phyloP scores from a whole-genome alignment of 495 filamentous ascomycete species.

The Chlorociboria aeruginascens region DNA sequence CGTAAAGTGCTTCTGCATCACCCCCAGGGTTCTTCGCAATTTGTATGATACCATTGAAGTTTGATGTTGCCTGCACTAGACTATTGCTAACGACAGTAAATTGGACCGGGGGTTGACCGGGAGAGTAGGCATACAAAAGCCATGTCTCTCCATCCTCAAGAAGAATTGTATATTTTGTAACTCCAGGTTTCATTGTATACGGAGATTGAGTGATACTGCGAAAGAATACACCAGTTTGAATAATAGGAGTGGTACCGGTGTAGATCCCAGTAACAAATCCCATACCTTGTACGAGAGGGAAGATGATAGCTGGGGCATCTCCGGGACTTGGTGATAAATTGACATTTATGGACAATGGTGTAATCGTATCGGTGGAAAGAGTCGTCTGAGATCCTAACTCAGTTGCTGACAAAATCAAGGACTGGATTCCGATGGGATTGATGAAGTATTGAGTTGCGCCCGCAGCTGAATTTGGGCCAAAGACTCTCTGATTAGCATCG shows the following conservation, averaged over 20 bases:
- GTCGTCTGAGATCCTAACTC: conserved; percentile 51
- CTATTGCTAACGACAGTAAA: conserved; percentile 35
- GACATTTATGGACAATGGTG: conserved; percentile 61
- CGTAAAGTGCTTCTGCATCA: conserved; percentile 55
- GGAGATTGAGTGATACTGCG: conserved; percentile 48
- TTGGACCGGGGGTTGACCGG: conserved; percentile 29
- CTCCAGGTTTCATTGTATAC: conserved; percentile 40
- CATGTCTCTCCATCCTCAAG: conserved; percentile 65
- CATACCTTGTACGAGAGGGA: conserved; percentile 86
- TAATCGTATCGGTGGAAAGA: conserved; percentile 50
- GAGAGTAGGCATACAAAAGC: conserved; percentile 67
- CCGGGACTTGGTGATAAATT: conserved; percentile 45
- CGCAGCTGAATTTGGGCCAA: conserved; percentile 41
- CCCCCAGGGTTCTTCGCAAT: conserved; percentile 61
- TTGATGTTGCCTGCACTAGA: conserved; percentile 27
- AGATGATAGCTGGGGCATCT: conserved; percentile 45
- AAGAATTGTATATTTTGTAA: conserved; percentile 66
- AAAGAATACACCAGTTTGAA: conserved; percentile 68
- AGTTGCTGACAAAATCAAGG: conserved; percentile 61
- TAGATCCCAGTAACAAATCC: conserved; percentile 78
- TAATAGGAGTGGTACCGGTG: conserved; percentile 49
- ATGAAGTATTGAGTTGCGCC: conserved; percentile 58
- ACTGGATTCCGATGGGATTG: conserved; percentile 73
- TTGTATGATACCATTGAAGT: conserved; percentile 62
- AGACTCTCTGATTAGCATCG: conserved; percentile 51